A percentile compares a stretch with the other conserved stretches of the same genome.
Evolutionary conservation across 2,329 filamentous ascomycete species (phyloP).

Genomic region (Myotisia sp.): DNA sequence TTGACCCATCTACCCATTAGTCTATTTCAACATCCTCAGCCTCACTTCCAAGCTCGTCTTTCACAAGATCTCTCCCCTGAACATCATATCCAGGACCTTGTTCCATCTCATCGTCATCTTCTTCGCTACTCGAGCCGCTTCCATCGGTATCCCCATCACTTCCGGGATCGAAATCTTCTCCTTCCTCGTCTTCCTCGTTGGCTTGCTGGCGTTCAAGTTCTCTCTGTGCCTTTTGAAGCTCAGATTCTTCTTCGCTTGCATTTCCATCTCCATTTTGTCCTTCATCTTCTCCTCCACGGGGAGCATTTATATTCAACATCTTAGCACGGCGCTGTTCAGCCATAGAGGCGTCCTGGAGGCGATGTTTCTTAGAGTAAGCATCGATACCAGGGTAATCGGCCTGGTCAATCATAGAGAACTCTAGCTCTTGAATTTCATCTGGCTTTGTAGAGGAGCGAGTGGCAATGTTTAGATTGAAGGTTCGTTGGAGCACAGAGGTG

Average conservation of each 20-base stretch:
- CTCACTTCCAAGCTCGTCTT: constrained; percentile 32
- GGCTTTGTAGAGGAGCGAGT: constrained; percentile 23
- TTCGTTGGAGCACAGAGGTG: constrained; percentile 49
- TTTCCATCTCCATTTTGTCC: constrained; percentile 6
- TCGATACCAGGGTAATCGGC: constrained; percentile 49
- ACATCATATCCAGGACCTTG: too few relatives aligned
- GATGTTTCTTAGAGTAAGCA: constrained; percentile 46
- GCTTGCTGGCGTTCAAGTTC: constrained; percentile 26
- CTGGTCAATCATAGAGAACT: constrained; percentile 54
- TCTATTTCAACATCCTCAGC: constrained; percentile 27
- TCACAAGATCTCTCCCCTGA: constrained; percentile 24
- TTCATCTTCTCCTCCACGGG: constrained; percentile 18
- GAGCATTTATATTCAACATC: constrained; percentile 39
- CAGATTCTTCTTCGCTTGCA: constrained; percentile 40
- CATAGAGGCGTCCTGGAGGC: constrained; percentile 49
- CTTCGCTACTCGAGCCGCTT: constrained; percentile 31
- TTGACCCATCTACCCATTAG: constrained; percentile 9
- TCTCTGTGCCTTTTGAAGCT: constrained; percentile 44
- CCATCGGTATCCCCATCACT: constrained; percentile 36
- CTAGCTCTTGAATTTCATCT: constrained; percentile 40
- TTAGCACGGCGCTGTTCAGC: constrained; percentile 47
- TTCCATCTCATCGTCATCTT: constrained; percentile 23
- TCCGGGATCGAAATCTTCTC: constrained; percentile 39
- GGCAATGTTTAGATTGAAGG: constrained; percentile 49
- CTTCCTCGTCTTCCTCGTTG: constrained; percentile 34